These are phyloP conservation scores for Bacidia gigantensis DNA, from an alignment of 495 filamentous ascomycete species.

Conservation along the genomic window DNA sequence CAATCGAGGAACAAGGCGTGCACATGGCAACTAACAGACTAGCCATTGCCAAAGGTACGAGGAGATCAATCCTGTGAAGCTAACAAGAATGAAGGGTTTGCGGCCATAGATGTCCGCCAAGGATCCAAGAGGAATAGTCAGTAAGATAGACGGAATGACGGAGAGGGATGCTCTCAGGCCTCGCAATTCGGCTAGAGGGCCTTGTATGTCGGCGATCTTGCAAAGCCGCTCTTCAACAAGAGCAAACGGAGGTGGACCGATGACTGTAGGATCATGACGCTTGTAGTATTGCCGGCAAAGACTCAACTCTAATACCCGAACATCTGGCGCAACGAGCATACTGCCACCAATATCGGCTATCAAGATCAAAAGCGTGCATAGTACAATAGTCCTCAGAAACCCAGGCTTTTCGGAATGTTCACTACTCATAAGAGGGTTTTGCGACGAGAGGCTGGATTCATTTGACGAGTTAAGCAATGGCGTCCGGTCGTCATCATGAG, in stretches of 20 bases:
- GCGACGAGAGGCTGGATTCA: no score
- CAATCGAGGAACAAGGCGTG: background rate
- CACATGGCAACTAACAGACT: background rate
- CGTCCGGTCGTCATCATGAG: no score
- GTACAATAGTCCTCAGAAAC: constrained; percentile 4
- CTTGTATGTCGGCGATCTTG: background rate
- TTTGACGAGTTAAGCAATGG: no score
- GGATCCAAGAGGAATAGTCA: background rate
- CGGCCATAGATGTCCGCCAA: background rate
- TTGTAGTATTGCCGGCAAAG: constrained; percentile 10
- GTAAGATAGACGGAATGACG: background rate
- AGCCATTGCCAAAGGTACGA: background rate
- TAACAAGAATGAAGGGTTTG: background rate
- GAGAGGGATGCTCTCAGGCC: background rate
- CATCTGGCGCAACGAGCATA: constrained; percentile 8
- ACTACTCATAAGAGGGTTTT: no score
- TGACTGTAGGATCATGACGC: constrained; percentile 7
- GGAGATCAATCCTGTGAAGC: background rate
- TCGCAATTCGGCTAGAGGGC: background rate
- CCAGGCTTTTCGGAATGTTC: no score
- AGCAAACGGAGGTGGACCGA: constrained; percentile 7
- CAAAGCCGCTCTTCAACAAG: constrained; percentile 3
- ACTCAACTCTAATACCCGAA: constrained; percentile 11
- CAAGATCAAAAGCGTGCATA: constrained; percentile 3
- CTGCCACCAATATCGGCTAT: constrained; percentile 10